Evolutionary conservation across 495 filamentous ascomycete genomes (phyloP), one percentile per base, ranked within the genome.

Genomic region (Aspergillus ostianus): DNA sequence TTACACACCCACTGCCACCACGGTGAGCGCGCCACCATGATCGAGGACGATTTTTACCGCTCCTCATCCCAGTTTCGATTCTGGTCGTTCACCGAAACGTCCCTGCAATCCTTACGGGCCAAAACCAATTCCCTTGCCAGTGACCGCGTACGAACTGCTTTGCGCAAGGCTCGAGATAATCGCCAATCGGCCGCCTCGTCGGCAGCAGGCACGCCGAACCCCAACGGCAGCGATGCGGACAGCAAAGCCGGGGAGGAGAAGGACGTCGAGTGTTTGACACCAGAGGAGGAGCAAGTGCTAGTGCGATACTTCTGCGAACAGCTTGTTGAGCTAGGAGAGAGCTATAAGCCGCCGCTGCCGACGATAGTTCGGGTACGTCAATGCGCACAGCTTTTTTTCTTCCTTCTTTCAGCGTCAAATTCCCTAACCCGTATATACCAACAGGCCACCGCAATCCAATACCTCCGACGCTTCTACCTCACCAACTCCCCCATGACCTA

Each of bases 401-500:
- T 17, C 15, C 44, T 56, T 4, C 21, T 17, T 36, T 5, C 27
- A 50, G 7, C 46, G 20, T 8, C 17, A 36, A 47, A 15, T 17
- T 26, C 19, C 13, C 13, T 21, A 20, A 51, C 8, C 17, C 23
- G 23, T 5, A 19, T 20, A 57, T 32, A 19, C 8, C n/a, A 49
- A 51, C 68, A 90, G 84, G 90, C 92, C 8, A 98, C 95, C 29
- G 92, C 92, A 30, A 87, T 94, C 47, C 90, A 93, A 73, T 97
- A 92, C 73, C 84, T 98, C 48, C 87, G 89, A 55, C 89, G 94
- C 56, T 97, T 98, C 80, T 98, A 97, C 75, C 82, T 97, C 23
- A 90, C 88, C 60, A 96, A 96, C 73, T 94, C 90, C 41, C 85
- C 90, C 57, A 93, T 98, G 88, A 97, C 93, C 44, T 96, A 97